phyloP scores from a whole-genome alignment of 2,329 filamentous ascomycete species.

The Aspergillus aculeatinus region DNA sequence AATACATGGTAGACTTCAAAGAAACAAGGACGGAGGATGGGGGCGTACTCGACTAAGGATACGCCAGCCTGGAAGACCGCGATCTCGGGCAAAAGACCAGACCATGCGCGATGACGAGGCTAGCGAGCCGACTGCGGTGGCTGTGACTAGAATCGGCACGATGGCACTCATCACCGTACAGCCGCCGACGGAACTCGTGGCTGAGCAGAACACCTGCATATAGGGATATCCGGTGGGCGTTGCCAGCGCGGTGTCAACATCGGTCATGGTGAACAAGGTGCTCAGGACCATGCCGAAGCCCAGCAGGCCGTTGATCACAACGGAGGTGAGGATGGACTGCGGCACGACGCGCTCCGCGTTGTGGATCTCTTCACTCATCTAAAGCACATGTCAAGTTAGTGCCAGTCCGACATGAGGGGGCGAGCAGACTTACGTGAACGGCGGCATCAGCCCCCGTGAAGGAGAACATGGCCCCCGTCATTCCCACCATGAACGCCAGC shows the following conservation, averaged over 20 bases:
- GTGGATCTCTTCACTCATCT: slow-evolving; percentile 8
- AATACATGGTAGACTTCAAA: neutral
- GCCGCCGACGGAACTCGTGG: neutral
- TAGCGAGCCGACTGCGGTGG: neutral
- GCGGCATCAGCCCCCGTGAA: slow-evolving; percentile 2
- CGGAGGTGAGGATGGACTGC: slow-evolving; percentile 6
- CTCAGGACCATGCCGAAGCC: slow-evolving; percentile 3
- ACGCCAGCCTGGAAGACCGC: slow-evolving; percentile 3
- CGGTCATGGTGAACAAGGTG: slow-evolving; percentile 6
- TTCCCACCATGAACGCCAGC: slow-evolving; percentile 1
- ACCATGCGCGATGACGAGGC: slow-evolving; percentile 1
- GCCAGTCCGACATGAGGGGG: too few species aligned
- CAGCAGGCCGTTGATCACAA: slow-evolving; percentile 1
- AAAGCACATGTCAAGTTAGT: neutral
- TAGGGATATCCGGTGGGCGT: slow-evolving; percentile 1
- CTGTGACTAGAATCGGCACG: neutral
- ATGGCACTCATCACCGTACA: slow-evolving; percentile 6
- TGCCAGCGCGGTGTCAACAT: neutral
- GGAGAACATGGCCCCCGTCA: slow-evolving; percentile 2
- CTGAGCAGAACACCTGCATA: slow-evolving; percentile 2
- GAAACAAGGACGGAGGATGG: too few species aligned
- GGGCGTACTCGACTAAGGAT: neutral
- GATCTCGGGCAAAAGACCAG: slow-evolving; percentile 1
- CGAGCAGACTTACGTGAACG: neutral
- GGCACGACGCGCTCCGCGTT: slow-evolving; percentile 1